Evolutionary conservation across 2,329 filamentous ascomycete species (phyloP).

Genomic region (Verticillium nonalfalfae): DNA sequence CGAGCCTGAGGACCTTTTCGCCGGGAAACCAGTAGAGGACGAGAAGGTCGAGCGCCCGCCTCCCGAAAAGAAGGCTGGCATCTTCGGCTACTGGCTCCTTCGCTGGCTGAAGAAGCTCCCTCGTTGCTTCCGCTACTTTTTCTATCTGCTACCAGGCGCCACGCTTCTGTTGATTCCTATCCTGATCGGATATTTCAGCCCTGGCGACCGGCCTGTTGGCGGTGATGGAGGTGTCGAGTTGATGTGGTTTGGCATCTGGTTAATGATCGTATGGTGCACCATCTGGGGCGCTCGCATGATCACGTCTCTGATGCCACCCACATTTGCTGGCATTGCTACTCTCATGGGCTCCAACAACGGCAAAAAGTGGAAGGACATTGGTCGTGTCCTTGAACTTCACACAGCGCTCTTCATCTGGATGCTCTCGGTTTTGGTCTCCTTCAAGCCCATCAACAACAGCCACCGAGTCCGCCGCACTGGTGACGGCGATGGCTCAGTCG

Average conservation of each 20-base stretch:
- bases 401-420: slow-evolving; percentile 89
- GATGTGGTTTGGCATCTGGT: slow-evolving; percentile 92
- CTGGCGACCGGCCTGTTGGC: slow-evolving; percentile 42
- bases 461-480: slow-evolving; percentile 34
- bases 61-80: slow-evolving; percentile 13
- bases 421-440: slow-evolving; percentile 79
- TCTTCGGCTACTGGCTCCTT: slow-evolving; percentile 28
- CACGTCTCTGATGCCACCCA: slow-evolving; percentile 41
- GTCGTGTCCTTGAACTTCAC: slow-evolving; percentile 76
- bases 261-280: slow-evolving; percentile 88
- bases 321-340: slow-evolving; percentile 52
- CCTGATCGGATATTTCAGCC: slow-evolving; percentile 33
- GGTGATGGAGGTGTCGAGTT: slow-evolving; percentile 69
- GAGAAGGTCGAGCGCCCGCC: slow-evolving; percentile 6
- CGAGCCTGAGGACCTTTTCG: slow-evolving; percentile 40
- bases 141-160: slow-evolving; percentile 41
- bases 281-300: slow-evolving; percentile 68
- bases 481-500: slow-evolving; percentile 33
- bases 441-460: slow-evolving; percentile 70
- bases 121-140: slow-evolving; percentile 39
- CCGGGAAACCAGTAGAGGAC: slow-evolving; percentile 20
- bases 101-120: slow-evolving; percentile 41
- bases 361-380: slow-evolving; percentile 92
- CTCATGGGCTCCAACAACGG: slow-evolving; percentile 74
- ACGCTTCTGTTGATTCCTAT: slow-evolving; percentile 39